A percentile compares a stretch with the other conserved stretches of the same genome.
phyloP scores from a whole-genome alignment of 1,284 basidiomycete species.

The Leucoagaricus sp. region DNA sequence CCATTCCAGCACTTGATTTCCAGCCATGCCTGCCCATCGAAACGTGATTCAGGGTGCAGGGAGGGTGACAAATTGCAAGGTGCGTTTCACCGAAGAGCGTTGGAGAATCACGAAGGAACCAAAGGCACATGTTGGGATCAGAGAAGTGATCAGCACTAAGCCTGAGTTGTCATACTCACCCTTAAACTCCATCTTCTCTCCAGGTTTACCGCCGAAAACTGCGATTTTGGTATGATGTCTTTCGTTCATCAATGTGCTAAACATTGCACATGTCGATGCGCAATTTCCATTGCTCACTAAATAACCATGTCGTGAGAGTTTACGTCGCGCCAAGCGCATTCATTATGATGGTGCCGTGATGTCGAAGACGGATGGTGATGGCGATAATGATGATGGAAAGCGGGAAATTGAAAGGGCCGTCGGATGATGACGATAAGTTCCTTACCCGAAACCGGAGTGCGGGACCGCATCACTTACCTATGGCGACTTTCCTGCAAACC shows the following conservation, averaged over 20 bases:
- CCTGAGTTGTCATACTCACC: slow-evolving; percentile 32
- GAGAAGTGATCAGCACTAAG: background rate
- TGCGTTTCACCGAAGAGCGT: background rate
- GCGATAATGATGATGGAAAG: background rate
- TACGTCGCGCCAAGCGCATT: background rate
- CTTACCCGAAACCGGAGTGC: background rate
- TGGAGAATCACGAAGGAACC: background rate
- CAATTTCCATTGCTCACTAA: slow-evolving; percentile 51
- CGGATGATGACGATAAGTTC: slow-evolving; percentile 6
- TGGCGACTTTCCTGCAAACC: slow-evolving; percentile 48
- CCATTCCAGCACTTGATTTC: slow-evolving; percentile 69
- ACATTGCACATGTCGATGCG: slow-evolving; percentile 67
- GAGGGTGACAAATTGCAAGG: slow-evolving; percentile 1
- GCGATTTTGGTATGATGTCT: slow-evolving; percentile 55
- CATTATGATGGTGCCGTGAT: background rate
- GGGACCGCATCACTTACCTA: slow-evolving; percentile 36
- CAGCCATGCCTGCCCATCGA: slow-evolving; percentile 53
- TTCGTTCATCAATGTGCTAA: slow-evolving; percentile 65
- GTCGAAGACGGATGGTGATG: background rate
- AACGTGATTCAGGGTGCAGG: background rate
- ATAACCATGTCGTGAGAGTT: background rate
- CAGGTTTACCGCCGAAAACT: slow-evolving; percentile 62
- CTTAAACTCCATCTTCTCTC: slow-evolving; percentile 54
- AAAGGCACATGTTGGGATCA: background rate
- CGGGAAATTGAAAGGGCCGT: background rate